phyloP scores from a whole-genome alignment of 805 yeast genomes.

The Hanseniaspora meyeri region DNA sequence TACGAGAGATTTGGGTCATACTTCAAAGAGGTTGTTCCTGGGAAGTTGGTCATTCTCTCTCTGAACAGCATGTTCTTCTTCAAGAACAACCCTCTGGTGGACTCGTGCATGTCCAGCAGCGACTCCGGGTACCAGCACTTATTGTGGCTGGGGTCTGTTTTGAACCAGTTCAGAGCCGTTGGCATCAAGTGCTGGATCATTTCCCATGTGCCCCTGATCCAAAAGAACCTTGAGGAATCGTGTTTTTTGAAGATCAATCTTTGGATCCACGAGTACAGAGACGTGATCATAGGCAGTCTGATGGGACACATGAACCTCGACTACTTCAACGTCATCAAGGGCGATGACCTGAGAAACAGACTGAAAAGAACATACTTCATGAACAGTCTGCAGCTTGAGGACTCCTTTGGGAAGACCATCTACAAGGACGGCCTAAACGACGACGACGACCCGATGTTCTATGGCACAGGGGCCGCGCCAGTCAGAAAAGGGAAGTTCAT shows the following conservation, averaged over 20 bases:
- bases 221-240: slow-evolving; percentile 59
- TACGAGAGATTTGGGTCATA: slow-evolving; percentile 67
- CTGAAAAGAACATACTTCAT: background rate
- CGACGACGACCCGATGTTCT: slow-evolving; percentile 28
- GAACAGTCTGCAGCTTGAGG: slow-evolving; percentile 7
- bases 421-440: slow-evolving; percentile 19
- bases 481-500: slow-evolving; percentile 53
- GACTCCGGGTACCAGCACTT: slow-evolving; percentile 73
- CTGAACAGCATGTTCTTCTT: slow-evolving; percentile 67
- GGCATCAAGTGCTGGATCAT: slow-evolving; percentile 76
- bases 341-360: slow-evolving; percentile 29
- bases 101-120: slow-evolving; percentile 56
- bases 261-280: slow-evolving; percentile 79
- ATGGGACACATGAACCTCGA: slow-evolving; percentile 87
- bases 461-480: slow-evolving; percentile 53
- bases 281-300: slow-evolving; percentile 68
- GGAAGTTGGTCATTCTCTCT: slow-evolving; percentile 62
- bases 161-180: slow-evolving; percentile 59
- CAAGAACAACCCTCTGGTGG: slow-evolving; percentile 70
- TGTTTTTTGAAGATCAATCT: slow-evolving; percentile 64
- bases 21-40: slow-evolving; percentile 68
- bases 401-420: background rate
- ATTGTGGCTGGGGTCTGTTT: slow-evolving; percentile 63
- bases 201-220: slow-evolving; percentile 82
- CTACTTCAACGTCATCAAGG: slow-evolving; percentile 68